A percentile compares a stretch with the other conserved stretches of the same genome.
Conservation (phyloP, 129 eudicot species). For the Apium graveolens region DNA sequence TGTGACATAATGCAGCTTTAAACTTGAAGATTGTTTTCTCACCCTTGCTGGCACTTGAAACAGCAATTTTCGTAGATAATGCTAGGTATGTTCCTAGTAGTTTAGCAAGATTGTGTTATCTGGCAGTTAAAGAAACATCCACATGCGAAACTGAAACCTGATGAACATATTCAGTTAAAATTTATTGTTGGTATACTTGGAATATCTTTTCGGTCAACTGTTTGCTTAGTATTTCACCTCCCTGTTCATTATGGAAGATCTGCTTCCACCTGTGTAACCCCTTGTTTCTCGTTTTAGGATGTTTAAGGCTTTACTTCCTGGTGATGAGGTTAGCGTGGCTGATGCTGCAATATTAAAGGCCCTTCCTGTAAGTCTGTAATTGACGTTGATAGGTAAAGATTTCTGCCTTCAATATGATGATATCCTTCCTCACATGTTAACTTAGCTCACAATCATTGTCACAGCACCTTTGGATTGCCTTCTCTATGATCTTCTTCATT, state of each 20-base stretch:
- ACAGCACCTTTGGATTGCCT: slow-evolving; percentile 93
- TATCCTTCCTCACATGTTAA: slow-evolving; percentile 12
- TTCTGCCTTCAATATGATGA: not conserved
- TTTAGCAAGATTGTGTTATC: not conserved
- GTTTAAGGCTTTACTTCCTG: slow-evolving; percentile 85
- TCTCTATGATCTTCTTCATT: slow-evolving; percentile 89
- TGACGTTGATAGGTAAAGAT: not conserved
- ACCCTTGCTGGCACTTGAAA: slow-evolving; percentile 79
- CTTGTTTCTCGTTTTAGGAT: slow-evolving; percentile 34
- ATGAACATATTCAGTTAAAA: not conserved
- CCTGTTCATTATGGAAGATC: not conserved
- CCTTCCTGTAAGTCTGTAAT: slow-evolving; percentile 68
- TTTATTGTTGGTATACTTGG: no score
- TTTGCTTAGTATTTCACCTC: not conserved
- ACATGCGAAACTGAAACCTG: not conserved
- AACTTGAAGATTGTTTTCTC: slow-evolving; percentile 75
- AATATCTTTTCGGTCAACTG: not conserved
- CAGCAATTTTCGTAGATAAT: slow-evolving; percentile 67
- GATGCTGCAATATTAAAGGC: slow-evolving; percentile 95
- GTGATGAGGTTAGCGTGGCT: slow-evolving; percentile 65
- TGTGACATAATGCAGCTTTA: slow-evolving; percentile 46
- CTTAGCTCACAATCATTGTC: slow-evolving; percentile 3
- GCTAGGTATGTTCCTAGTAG: slow-evolving; percentile 42
- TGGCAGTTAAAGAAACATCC: not conserved
- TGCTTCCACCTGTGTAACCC: not conserved